These are phyloP conservation scores for Podospora pseudoanserina DNA, from an alignment of 495 filamentous ascomycete genomes.

Conservation along the genomic window DNA sequence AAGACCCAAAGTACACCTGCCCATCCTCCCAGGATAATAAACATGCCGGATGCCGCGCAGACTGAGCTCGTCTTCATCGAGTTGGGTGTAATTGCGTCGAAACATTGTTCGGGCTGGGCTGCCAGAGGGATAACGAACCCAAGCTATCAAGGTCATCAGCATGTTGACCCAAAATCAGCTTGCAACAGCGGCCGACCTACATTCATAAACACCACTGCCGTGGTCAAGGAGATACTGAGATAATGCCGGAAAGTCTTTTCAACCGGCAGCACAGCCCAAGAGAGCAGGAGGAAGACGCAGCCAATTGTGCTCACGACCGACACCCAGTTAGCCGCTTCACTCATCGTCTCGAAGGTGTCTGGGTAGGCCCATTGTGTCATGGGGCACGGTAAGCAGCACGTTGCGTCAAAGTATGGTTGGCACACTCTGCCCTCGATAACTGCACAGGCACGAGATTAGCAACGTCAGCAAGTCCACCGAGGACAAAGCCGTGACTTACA, in stretches of 20 bases:
- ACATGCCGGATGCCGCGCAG: conserved; percentile 84
- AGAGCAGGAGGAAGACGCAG: conserved; percentile 72
- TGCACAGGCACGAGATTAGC: conserved; percentile 32
- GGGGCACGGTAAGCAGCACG: conserved; percentile 90
- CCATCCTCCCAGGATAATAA: conserved; percentile 82
- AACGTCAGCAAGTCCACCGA: not conserved
- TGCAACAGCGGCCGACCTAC: conserved; percentile 47
- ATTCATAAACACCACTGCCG: conserved; percentile 71
- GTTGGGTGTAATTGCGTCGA: conserved; percentile 86
- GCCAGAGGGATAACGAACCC: conserved; percentile 91
- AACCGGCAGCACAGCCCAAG: conserved; percentile 78
- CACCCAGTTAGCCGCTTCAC: conserved; percentile 68
- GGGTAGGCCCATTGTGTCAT: conserved; percentile 79
- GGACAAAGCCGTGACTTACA: conserved; percentile 34
- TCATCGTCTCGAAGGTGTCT: conserved; percentile 64
- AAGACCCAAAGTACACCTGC: conserved; percentile 83
- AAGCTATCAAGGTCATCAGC: conserved; percentile 39
- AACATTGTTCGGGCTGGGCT: conserved; percentile 75
- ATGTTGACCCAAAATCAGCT: not conserved
- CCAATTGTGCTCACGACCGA: conserved; percentile 69
- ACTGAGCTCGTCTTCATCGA: conserved; percentile 78
- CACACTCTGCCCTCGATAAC: conserved; percentile 66
- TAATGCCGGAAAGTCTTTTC: conserved; percentile 92
- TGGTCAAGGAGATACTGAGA: conserved; percentile 77
- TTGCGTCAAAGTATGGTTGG: conserved; percentile 32